phyloP scores from a whole-genome alignment of 2,329 filamentous ascomycete genomes.

The Pseudogymnoascus sp. region DNA sequence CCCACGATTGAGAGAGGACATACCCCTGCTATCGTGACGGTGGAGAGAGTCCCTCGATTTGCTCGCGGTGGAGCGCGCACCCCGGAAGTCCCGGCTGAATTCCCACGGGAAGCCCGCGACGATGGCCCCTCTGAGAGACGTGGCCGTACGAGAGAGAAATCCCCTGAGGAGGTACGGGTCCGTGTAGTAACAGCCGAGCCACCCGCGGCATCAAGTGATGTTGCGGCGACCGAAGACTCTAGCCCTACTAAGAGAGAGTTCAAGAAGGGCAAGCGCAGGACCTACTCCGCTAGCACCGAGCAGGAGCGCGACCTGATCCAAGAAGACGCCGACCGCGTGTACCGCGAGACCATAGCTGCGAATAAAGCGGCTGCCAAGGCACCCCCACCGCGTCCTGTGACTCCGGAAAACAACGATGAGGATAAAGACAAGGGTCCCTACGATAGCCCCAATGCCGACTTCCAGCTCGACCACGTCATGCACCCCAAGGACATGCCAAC shows the following conservation, averaged over 20 bases:
- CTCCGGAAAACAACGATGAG: constrained; percentile 36
- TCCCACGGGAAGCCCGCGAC: neutral
- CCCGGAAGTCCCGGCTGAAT: neutral
- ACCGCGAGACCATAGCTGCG: constrained; percentile 46
- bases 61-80: constrained; percentile 16
- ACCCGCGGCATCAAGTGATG: neutral
- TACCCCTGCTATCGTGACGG: constrained; percentile 42
- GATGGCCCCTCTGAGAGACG: neutral
- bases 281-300: constrained; percentile 16
- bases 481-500: constrained; percentile 41
- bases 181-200: neutral
- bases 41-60: constrained; percentile 43
- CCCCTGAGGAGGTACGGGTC: neutral
- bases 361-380: constrained; percentile 39
- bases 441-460: constrained; percentile 54
- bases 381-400: constrained; percentile 40
- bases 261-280: constrained; percentile 15
- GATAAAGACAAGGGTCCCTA: constrained; percentile 40
- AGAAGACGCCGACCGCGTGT: constrained; percentile 49
- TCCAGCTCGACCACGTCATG: constrained; percentile 50
- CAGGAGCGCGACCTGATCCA: constrained; percentile 38
- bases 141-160: neutral
- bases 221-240: neutral
- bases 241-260: constrained; percentile 4
- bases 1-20: constrained; percentile 23